Conservation (phyloP, 2,329 filamentous ascomycete species). For the Xylariaceae sp. region DNA sequence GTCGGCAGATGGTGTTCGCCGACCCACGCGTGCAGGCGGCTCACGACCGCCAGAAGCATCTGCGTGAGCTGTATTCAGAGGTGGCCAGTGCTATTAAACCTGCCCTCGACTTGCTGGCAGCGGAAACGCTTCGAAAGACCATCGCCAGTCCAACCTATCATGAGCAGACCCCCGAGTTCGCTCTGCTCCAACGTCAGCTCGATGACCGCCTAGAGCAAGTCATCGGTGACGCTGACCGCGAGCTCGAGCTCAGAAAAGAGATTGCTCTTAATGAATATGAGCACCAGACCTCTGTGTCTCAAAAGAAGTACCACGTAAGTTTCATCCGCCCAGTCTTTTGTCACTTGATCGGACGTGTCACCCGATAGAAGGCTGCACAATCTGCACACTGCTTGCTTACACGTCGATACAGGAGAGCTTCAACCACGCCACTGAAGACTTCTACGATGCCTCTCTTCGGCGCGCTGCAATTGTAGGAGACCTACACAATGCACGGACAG, state of each 20-base stretch:
- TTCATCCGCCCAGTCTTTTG: constrained; percentile 14
- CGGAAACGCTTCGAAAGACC: constrained; percentile 49
- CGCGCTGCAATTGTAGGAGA: constrained; percentile 27
- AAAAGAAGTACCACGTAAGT: constrained; percentile 39
- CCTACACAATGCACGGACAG: constrained; percentile 25
- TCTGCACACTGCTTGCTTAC: constrained; percentile 23
- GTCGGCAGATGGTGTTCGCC: constrained; percentile 51
- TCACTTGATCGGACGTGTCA: constrained; percentile 5
- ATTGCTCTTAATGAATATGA: constrained; percentile 33
- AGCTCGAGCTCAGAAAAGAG: constrained; percentile 32
- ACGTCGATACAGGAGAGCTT: constrained; percentile 25
- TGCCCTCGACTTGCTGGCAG: constrained; percentile 60
- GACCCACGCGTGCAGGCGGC: constrained; percentile 51
- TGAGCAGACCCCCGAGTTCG: constrained; percentile 50
- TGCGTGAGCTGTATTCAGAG: constrained; percentile 60
- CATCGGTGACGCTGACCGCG: constrained; percentile 27
- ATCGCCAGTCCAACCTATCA: constrained; percentile 51
- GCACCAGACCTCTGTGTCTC: constrained; percentile 34
- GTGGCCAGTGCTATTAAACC: constrained; percentile 60
- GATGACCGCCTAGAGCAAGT: constrained; percentile 37
- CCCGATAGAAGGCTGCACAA: constrained; percentile 10
- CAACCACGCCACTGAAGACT: constrained; percentile 27
- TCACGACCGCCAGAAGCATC: constrained; percentile 59
- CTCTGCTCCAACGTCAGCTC: constrained; percentile 47
- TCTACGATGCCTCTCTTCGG: constrained; percentile 29